Evolutionary conservation across 208 protist genomes (phyloP), one percentile per base, ranked within the genome.

Genomic region (Trypanosoma platydactyli): DNA sequence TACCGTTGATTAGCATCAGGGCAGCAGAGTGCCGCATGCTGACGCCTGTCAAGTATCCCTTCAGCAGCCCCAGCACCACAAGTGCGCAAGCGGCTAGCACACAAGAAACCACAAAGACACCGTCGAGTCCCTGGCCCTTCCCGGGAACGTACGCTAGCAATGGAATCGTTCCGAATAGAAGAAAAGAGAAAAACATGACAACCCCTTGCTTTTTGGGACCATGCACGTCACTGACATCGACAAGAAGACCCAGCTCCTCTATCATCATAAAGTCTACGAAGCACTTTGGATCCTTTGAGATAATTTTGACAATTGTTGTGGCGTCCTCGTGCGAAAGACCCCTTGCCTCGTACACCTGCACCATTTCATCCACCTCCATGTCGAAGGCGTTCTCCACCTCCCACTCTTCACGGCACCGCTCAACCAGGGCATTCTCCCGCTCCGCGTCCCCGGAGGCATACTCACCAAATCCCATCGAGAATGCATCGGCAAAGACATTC

Each of bases 181-280:
- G 30, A 68, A 98, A 98, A 0, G 97, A 98, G 13, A 79, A 0
- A 65, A 98, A 97, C 84, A 96, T 98, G 13, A 98, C 92, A 2
- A 94, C 38, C n/a, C 91, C 93, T 56, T 94, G 88, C 69, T 95
- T 96, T 46, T 79, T 77, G 15, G 94, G 89, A 3, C 81, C 81
- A 68, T 86, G 52, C 11, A 59, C 53, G 69, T 97, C 90, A n/a
- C 89, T 84, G 24, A 89, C 54, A 56, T 96, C 88, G 1, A 92
- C 30, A 25, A 94, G 68, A 15, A 98, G 69, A 11, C 95, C 94
- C 15, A 98, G 80, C 70, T 98, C 94, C 66, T 98, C 89, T 16
- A 92, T 83, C 92, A 98, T 97, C 92, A 98, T 97, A 29, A 97
- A 93, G 61, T 97, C 95, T n/a, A 98, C 92, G 66, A 98, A 98